A percentile compares a stretch with the other conserved stretches of the same genome.
Evolutionary conservation across 108 stramenopile species (phyloP).

Genomic region (Cyclotella kingstonii): DNA sequence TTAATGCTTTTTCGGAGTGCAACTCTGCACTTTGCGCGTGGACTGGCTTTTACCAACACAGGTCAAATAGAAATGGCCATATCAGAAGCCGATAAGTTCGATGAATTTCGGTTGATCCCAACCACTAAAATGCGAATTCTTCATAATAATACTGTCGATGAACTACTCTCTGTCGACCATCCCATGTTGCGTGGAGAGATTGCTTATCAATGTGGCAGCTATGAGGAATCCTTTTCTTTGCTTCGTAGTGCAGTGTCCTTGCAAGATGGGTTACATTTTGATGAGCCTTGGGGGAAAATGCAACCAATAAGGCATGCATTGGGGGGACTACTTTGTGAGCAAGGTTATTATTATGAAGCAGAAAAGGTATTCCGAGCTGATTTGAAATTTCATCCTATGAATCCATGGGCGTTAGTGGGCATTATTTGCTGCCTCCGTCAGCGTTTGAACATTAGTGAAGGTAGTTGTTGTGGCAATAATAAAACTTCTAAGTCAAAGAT

Average conservation of each 20-base stretch:
- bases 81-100: conserved; percentile 59
- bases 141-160: conserved; percentile 78
- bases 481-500: background rate
- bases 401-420: conserved; percentile 82
- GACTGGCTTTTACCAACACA: conserved; percentile 61
- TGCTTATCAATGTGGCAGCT: conserved; percentile 66
- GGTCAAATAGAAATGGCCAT: conserved; percentile 58
- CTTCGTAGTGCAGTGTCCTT: conserved; percentile 66
- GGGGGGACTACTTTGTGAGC: conserved; percentile 78
- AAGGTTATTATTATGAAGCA: conserved; percentile 64
- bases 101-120: conserved; percentile 59
- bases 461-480: conserved; percentile 14
- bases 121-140: conserved; percentile 66
- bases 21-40: conserved; percentile 60
- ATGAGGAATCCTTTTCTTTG: conserved; percentile 71
- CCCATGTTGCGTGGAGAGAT: conserved; percentile 86
- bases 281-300: conserved; percentile 95
- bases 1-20: conserved; percentile 79
- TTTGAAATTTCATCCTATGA: conserved; percentile 77
- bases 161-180: conserved; percentile 71
- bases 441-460: conserved; percentile 13
- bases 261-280: conserved; percentile 80
- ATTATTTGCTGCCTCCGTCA: conserved; percentile 57
- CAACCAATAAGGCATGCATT: conserved; percentile 85
- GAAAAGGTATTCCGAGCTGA: conserved; percentile 74